Evolutionary conservation across 495 filamentous ascomycete genomes (phyloP), one percentile per base, ranked within the genome.

Genomic region (Penicillium ochrochloron): DNA sequence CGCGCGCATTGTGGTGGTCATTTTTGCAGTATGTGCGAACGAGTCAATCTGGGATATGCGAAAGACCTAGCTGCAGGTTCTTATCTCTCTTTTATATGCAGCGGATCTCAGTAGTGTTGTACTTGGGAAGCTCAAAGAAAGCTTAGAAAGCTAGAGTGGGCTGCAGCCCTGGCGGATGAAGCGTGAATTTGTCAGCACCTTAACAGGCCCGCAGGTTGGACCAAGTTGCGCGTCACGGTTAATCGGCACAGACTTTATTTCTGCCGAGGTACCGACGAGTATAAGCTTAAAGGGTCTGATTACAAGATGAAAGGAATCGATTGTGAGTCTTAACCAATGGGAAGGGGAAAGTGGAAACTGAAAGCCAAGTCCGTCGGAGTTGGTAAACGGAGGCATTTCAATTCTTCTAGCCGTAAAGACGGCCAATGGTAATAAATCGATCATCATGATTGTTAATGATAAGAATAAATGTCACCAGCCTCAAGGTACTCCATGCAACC

Each of bases 1-100:
- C 19, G 71, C 71, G 54, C 71, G 69, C 71, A 74, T 73, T 19
- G 68, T 74, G 29, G 63, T 53, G 12, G 61, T 61, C 71, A 74
- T 74, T 25, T 37, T 34, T 31, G 14, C 14, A 15, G 29, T 54
- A 5, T 6, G 6, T 29, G 5, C n/a, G 51, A 54, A 19, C 8
- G 10, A 9, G 14, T n/a, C 1, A 9, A n/a, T 31, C 33, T 72
- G 44, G 12, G 2, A n/a, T 44, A 14, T 37, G 17, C 2, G 31
- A 41, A 57, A 57, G 25, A 4, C 14, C 17, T 7, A 14, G 44
- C 31, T 33, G 44, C 8, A 51, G 19, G n/a, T 10, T 52, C 31
- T 39, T 54, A 33, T 54, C 37, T 54, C 39, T 59, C 33, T 62
- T 48, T 17, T 44, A 46, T 56, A 34, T 48, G 29, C 25, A 14